Evolutionary conservation across 306 rosid genomes (phyloP).

Genomic region (Purshia tridentata): DNA sequence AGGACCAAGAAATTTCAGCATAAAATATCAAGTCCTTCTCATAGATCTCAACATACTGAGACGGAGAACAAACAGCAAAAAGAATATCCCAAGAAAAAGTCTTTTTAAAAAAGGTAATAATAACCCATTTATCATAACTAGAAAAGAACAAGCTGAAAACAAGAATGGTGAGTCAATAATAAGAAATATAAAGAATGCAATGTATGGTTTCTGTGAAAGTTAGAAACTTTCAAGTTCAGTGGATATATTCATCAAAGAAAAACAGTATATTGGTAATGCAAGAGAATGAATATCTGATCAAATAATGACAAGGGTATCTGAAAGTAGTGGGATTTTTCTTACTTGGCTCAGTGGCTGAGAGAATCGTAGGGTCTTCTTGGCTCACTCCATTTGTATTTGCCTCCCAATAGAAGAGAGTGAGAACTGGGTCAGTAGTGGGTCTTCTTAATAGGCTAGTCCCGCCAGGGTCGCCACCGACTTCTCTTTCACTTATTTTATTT

Average conservation of each 20-base stretch:
- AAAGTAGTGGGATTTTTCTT: not conserved
- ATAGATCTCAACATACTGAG: not conserved
- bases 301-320: not conserved
- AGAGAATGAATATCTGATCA: not conserved
- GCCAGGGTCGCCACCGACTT: not conserved
- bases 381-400: not conserved
- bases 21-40: not conserved
- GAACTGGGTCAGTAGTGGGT: not conserved
- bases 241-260: not conserved
- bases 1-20: not conserved
- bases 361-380: not conserved
- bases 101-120: not conserved
- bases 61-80: too few species aligned
- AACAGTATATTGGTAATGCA: not conserved
- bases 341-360: not conserved
- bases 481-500: not conserved
- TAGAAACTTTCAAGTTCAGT: not conserved
- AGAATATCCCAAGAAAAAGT: not conserved
- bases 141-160: constrained; percentile 6
- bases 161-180: not conserved
- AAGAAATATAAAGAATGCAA: not conserved
- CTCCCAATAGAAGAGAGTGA: not conserved
- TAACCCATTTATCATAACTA: not conserved
- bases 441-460: not conserved
- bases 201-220: not conserved